Evolutionary conservation across 768 basidiomycete genomes (phyloP), one percentile per base, ranked within the genome.

Genomic region (Sarcodon aspratus): DNA sequence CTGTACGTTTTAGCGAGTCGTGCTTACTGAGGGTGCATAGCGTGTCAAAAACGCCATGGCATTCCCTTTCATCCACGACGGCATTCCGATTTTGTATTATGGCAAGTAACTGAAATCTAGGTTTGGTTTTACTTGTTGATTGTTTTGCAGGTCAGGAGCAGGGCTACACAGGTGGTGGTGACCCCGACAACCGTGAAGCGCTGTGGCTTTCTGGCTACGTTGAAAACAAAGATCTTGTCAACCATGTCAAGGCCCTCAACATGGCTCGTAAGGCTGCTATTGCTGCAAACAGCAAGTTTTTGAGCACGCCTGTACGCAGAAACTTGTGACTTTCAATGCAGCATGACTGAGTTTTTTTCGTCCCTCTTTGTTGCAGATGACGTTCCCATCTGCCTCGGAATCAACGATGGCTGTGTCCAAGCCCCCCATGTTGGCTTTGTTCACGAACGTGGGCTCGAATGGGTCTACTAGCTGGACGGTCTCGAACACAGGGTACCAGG

Each of bases 161-260:
- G 51, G 69, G 69, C 11, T 70, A 73, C 50, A 58, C 62, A 35
- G 76, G 75, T 9, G 70, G 68, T 7, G 48, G 60, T 21, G 64
- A 67, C 44, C 75, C 76, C 0, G 59, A 56, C 15, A 77, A 78
- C 57, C 75, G 75, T 51, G 75, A 78, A 57, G 69, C 76, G 72
- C 68, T 83, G 27, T 85, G 82, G 83, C 65, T 72, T 7, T 72
- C 78, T 4, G 72, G 66, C 27, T 85, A 79, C 57, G 61, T 63
- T 31, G 68, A 70, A 15, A 66, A 75, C 45, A 71, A 74, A 46
- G 69, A 75, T 2, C 68, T 79, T 27, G 69, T 76, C 11, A 56
- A 59, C 48, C 73, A 74, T 53, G 63, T 77, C 44, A 67, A 59
- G 37, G 50, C 66, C 2, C 62, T 82, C n/a, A 82, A 80, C 52